A percentile compares a stretch with the other conserved stretches of the same genome.
phyloP scores from a whole-genome alignment of 2,329 filamentous ascomycete species.

The Ambrosiella xylebori region DNA sequence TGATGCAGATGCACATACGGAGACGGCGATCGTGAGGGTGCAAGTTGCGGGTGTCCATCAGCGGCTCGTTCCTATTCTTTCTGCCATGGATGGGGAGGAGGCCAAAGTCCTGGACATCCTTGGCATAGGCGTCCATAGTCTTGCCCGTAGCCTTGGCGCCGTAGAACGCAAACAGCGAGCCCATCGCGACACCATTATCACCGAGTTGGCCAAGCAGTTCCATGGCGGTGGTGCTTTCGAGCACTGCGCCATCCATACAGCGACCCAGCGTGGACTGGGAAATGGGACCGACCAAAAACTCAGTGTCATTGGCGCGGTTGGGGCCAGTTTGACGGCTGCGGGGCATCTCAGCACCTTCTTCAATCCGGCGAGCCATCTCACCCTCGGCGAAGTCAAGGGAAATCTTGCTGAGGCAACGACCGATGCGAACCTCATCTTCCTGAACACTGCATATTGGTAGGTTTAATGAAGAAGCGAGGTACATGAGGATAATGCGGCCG shows the following conservation, averaged over 20 bases:
- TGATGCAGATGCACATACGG: conserved; percentile 66
- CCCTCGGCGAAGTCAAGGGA: conserved; percentile 24
- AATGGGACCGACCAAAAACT: conserved; percentile 60
- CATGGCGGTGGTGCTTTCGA: conserved; percentile 58
- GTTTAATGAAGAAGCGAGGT: conserved; percentile 53
- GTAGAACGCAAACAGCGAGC: conserved; percentile 82
- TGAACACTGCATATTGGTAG: conserved; percentile 47
- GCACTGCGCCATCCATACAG: conserved; percentile 58
- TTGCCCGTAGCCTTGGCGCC: conserved; percentile 65
- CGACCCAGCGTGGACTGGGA: conserved; percentile 64
- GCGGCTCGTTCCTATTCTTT: conserved; percentile 20
- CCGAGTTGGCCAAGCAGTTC: conserved; percentile 65
- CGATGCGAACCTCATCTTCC: conserved; percentile 58
- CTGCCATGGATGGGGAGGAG: conserved; percentile 55
- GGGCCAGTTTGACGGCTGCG: conserved; percentile 11
- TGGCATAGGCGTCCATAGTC: conserved; percentile 75
- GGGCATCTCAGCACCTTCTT: conserved; percentile 19
- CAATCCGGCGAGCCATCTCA: conserved; percentile 12
- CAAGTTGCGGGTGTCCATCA: conserved; percentile 33
- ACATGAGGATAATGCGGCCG: conserved; percentile 53
- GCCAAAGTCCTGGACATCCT: conserved; percentile 76
- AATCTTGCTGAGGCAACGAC: conserved; percentile 54
- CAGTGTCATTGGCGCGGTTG: conserved; percentile 18
- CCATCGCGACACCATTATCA: conserved; percentile 62
- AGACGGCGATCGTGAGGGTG: conserved; percentile 46